Base-by-base conservation (phyloP, 192 early-diverging fungal species). In the Entomortierella parvispora region DNA sequence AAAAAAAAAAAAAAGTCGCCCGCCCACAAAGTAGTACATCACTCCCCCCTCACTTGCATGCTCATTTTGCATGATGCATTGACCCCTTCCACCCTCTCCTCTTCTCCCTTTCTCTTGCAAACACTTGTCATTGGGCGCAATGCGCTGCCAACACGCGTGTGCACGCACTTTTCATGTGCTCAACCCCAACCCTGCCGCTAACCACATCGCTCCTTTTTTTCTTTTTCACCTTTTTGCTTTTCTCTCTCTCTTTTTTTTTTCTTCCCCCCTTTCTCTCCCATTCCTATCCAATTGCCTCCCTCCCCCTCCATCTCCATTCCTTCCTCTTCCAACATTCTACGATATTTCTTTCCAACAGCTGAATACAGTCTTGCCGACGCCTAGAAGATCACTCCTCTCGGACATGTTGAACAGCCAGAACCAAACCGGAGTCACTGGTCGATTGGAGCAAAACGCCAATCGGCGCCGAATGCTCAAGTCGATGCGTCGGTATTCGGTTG, bases 401-500 rank as follows among this genome's bases (percentile, higher is more conserved):
- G 72, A 77, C 47, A 60, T 68, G 60, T 65, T 77, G 18, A 66
- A 67, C 40, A 77, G 29, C 29, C 69, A 71, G 55, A 65, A 37
- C 31, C 65, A 68, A 31, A 60, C 26, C 12, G 23, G 50, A 10
- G 40, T 28, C 43, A 76, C 42, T 48, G 65, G 72, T 44, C 65
- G 37, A 40, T 40, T 77, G 1, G 72, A 77, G 26, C 72, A 77
- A 37, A 68, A 62, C 26, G 72, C 65, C 20, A 60, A 68, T 47
- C 72, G 72, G 14, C 72, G 72, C 18, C 45, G 72, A 1, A 77
- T 77, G 72, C 49, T 77, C 53, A 77, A 77, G 22, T 68, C 65
- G 23, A 77, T 77, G 72, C 72, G 72, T 20, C 72, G 72, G 2
- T 77, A 77, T 31, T 77, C 72, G 0, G 60, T 77, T 29, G 72